A percentile compares a stretch with the other conserved stretches of the same genome.
These are phyloP conservation scores for Hygrocybe coccinea DNA, from an alignment of 768 basidiomycete species.

Conservation along the genomic window DNA sequence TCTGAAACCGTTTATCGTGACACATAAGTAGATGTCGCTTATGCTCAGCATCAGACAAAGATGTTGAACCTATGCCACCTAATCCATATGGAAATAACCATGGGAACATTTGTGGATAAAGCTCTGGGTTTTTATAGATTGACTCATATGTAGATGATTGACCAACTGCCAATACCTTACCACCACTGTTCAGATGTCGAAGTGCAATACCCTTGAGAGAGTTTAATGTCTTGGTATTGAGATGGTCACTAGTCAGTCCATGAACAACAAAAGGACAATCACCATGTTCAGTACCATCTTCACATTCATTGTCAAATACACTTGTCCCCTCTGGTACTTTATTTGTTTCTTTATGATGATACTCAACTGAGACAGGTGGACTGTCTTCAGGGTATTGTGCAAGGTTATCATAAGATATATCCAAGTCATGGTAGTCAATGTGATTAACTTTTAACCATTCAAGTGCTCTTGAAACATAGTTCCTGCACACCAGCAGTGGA, in stretches of 20 bases:
- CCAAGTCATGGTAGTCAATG: slow-evolving; percentile 26
- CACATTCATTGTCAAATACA: slow-evolving; percentile 12
- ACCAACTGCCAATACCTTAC: slow-evolving; percentile 19
- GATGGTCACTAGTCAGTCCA: slow-evolving; percentile 27
- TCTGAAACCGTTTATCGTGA: slow-evolving; percentile 38
- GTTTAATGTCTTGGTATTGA: slow-evolving; percentile 11
- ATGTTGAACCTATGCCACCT: slow-evolving; percentile 12
- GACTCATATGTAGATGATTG: slow-evolving; percentile 15
- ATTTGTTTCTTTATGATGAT: slow-evolving; percentile 5
- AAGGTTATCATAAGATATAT: slow-evolving; percentile 24
- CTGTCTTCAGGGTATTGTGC: slow-evolving; percentile 19
- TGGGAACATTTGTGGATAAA: slow-evolving; percentile 32
- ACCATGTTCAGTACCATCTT: slow-evolving; percentile 24
- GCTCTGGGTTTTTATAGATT: slow-evolving; percentile 22
- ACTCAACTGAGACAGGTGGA: slow-evolving; percentile 17
- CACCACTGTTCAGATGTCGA: slow-evolving; percentile 15
- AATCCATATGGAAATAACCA: slow-evolving; percentile 33
- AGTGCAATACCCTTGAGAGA: slow-evolving; percentile 20
- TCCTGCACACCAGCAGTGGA: slow-evolving; percentile 30
- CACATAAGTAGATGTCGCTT: slow-evolving; percentile 30
- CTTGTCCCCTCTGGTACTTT: slow-evolving; percentile 10
- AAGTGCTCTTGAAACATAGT: slow-evolving; percentile 21
- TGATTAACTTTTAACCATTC: slow-evolving; percentile 35
- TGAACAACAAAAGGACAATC: slow-evolving; percentile 37
- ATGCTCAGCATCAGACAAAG: slow-evolving; percentile 18